These are phyloP conservation scores for Candida sanyaensis DNA, from an alignment of 1,139 yeast genomes.

Conservation along the genomic window DNA sequence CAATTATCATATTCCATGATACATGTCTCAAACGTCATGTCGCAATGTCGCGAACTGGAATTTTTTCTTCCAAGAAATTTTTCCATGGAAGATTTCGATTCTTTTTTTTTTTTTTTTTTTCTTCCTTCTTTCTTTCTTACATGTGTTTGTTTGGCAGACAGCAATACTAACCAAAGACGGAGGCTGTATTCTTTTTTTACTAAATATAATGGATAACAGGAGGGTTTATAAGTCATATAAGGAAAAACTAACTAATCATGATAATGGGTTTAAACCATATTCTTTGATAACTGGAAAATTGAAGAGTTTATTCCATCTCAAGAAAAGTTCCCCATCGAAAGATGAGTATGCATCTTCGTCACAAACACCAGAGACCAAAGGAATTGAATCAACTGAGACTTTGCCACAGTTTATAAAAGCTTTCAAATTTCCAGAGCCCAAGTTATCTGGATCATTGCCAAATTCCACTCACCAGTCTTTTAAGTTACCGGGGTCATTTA, in stretches of 20 bases:
- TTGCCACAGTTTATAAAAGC: slow-evolving; percentile 5
- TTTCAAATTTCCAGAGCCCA: slow-evolving; percentile 8
- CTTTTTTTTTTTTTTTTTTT: background rate
- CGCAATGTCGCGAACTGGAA: too few species aligned
- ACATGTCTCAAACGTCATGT: background rate
- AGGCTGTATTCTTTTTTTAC: too few species aligned
- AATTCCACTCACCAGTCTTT: background rate
- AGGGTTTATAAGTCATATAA: slow-evolving; percentile 35
- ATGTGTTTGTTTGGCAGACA: too few species aligned
- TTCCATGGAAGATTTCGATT: too few species aligned
- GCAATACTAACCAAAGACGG: too few species aligned
- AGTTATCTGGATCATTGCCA: background rate
- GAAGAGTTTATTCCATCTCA: slow-evolving; percentile 25
- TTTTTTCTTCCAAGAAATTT: too few species aligned
- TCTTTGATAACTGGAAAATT: slow-evolving; percentile 31
- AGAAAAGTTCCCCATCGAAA: background rate
- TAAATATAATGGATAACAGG: slow-evolving; percentile 40
- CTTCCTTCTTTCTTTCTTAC: too few species aligned
- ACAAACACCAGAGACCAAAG: slow-evolving; percentile 4
- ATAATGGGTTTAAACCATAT: slow-evolving; percentile 14
- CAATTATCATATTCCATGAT: too few species aligned
- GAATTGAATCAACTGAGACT: background rate
- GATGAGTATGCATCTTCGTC: slow-evolving; percentile 15
- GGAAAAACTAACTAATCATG: slow-evolving; percentile 21
- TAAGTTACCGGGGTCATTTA: slow-evolving; percentile 13